A percentile compares a stretch with the other conserved stretches of the same genome.
Conservation (phyloP, 2,329 filamentous ascomycete species). For the Xylaria polymorpha region DNA sequence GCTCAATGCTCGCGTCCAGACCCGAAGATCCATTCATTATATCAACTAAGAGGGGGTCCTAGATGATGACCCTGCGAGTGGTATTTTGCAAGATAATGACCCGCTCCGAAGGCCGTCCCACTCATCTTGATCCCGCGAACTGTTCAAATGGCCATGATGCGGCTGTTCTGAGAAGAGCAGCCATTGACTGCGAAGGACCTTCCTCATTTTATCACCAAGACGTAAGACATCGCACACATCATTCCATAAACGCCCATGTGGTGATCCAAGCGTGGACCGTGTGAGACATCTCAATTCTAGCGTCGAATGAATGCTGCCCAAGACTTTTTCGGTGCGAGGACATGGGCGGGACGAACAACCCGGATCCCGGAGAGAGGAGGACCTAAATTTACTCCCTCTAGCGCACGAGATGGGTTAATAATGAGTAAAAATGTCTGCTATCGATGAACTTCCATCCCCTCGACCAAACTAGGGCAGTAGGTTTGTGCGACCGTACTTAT, state of each 20-base stretch:
- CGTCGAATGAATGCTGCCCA: conserved; percentile 9
- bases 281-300: conserved; percentile 18
- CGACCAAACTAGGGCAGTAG: conserved; percentile 16
- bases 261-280: conserved; percentile 9
- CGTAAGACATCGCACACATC: conserved; percentile 24
- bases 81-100: conserved; percentile 27
- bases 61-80: conserved; percentile 17
- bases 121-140: conserved; percentile 21
- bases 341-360: conserved; percentile 5
- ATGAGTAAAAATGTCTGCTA: conserved; percentile 13
- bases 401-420: conserved; percentile 3
- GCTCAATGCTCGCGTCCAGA: conserved; percentile 19
- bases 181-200: conserved; percentile 27
- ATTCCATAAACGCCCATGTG: conserved; percentile 10
- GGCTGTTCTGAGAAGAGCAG: conserved; percentile 16
- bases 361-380: not conserved
- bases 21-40: conserved; percentile 26
- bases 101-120: conserved; percentile 25
- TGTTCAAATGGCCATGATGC: conserved; percentile 16
- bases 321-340: conserved; percentile 15
- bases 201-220: conserved; percentile 27
- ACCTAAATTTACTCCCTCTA: conserved; percentile 3
- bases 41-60: conserved; percentile 29
- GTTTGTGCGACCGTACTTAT: conserved; percentile 26
- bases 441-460: conserved; percentile 14